Conservation (phyloP, 2,329 filamentous ascomycete species). For the Magnaporthiopsis incrustans region DNA sequence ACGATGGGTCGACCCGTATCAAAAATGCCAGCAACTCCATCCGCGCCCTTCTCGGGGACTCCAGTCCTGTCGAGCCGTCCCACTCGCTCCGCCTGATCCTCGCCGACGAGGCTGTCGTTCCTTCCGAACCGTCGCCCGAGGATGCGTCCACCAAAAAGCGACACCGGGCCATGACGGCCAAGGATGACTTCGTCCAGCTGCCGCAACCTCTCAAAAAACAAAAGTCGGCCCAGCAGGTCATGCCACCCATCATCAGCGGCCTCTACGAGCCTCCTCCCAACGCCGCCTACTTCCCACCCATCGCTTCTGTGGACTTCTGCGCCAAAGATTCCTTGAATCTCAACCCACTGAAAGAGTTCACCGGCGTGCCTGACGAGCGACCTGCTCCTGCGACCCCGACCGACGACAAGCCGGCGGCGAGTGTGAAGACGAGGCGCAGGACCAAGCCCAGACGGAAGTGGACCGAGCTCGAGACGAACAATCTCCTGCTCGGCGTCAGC, state of each 20-base stretch:
- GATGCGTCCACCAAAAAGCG: conserved; percentile 47
- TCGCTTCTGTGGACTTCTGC: conserved; percentile 48
- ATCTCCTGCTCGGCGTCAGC: conserved; percentile 52
- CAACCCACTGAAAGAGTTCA: conserved; percentile 34
- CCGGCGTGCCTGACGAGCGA: conserved; percentile 6
- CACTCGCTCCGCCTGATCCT: conserved; percentile 38
- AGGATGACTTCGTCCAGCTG: conserved; percentile 56
- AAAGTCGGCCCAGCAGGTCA: conserved; percentile 48
- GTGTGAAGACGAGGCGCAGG: conserved; percentile 39
- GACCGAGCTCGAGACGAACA: conserved; percentile 57
- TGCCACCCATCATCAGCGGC: conserved; percentile 59
- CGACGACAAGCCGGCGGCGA: conserved; percentile 20
- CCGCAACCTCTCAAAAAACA: conserved; percentile 59
- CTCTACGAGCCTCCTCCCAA: conserved; percentile 54
- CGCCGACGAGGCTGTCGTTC: conserved; percentile 26
- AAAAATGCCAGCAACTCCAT: conserved; percentile 24
- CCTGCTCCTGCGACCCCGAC: conserved; percentile 18
- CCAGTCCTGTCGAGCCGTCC: conserved; percentile 29
- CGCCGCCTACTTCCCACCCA: conserved; percentile 55
- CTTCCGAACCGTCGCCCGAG: conserved; percentile 20
- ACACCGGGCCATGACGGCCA: conserved; percentile 36
- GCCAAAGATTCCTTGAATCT: conserved; percentile 34
- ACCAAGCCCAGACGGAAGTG: conserved; percentile 54
- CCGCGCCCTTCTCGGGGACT: conserved; percentile 32
- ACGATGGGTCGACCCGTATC: conserved; percentile 11